Evolutionary conservation across 305 asterid genomes (phyloP), one percentile per base, ranked within the genome.

Genomic region (Coffea humblotiana): DNA sequence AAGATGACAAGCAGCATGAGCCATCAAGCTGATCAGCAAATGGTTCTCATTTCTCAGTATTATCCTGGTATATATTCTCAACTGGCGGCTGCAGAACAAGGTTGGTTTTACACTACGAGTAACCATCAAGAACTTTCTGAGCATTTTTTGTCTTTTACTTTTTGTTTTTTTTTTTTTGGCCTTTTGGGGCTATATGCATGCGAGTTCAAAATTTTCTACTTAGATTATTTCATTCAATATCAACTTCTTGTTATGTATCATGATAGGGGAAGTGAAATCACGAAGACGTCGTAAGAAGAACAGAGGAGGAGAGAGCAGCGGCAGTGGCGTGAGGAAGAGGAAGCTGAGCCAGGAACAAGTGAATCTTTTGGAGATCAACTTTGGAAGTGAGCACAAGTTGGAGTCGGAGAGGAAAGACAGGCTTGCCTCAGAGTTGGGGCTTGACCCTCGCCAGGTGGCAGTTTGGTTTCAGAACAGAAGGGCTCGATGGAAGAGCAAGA

Each of bases 391-490:
- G 77, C 94, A 91, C 35, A 92, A 93, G 56, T 27, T 93, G 78
- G 97, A 92, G 84, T 88, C 93, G 0, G 93, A 89, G 83, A 90
- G 98, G 79, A 93, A 93, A 75, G 97, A 92, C 73, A 84, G 76
- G 80, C 89, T 93, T 35, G 98, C 98, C 8, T 79, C 88, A 16
- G 94, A 93, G 89, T 87, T 93, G 51, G 94, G 94, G 0, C 81
- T 93, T 64, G 96, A 93, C 74, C 97, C 98, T 0, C 91, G 94
- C 72, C 97, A 93, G 83, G 98, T 93, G 10, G 94, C 98, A 0
- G 94, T 92, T 4, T 93, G 98, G 98, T 93, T 92, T 56, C 98
- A 92, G 85, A 93, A 93, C 86, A 77, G 97, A 25, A 78, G 98
- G 64, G 96, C 98, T 0, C 77, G 97, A 58, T 93, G 96, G 97